Evolutionary conservation across 73 alveolate genomes (phyloP), one percentile per base, ranked within the genome.

Genomic region (Paramecium pentaurelia): DNA sequence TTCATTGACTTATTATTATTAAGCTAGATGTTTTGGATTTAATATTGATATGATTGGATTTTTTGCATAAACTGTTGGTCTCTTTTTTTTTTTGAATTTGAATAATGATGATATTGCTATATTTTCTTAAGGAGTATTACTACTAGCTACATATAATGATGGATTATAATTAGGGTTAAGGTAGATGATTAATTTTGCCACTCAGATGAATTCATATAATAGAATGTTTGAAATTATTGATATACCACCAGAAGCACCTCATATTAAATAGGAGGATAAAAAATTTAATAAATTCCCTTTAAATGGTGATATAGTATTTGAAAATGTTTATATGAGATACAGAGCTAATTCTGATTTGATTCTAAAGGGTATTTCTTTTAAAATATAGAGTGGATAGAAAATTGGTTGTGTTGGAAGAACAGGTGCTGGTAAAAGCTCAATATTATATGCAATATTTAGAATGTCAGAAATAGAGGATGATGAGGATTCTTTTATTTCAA

Each of bases 331-430:
- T 36, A 97, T 98, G 94, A 96, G 96, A 94, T 98, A 98, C 93
- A 92, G 99, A 14, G 96, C 96, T 10, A 95, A 98, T 45, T 77
- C 96, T 18, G 94, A 93, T 9, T 95, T 96, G 2, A 99, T 96
- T 7, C 44, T 98, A 22, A 92, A 91, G 54, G 94, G 97, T 37
- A 86, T 98, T n/a, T 80, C 92, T 70, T 97, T 97, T 47, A 60
- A 51, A 38, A 95, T 98, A 25, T 68, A 93, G 34, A 93, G 94
- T 25, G 98, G 98, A 9, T 95, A 96, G 88, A 96, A 98, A 88
- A 91, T 98, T 10, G 99, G 99, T 20, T 93, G 98, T 27, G 97
- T 96, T 0, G 99, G 99, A 18, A 95, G 99, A 93, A 97, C 99
- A 27, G 99, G 99, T 0, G 95, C 99, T 59, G 99, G 99, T 28